phyloP scores from a whole-genome alignment of 2,329 filamentous ascomycete genomes.

The Ophiostoma sp. region DNA sequence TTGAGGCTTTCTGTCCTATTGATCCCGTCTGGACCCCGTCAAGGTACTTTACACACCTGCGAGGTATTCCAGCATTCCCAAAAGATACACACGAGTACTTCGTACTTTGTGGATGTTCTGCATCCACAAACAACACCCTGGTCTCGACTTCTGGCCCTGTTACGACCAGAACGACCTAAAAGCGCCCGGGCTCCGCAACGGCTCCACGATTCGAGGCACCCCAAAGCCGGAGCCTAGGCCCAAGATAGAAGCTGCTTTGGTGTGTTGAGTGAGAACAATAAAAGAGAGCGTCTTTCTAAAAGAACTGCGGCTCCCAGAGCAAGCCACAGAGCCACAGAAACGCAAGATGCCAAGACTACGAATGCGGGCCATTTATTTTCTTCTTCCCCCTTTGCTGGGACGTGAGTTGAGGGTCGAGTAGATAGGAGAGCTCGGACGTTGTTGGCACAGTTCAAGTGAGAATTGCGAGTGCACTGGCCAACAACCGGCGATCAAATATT shows the following conservation, averaged over 20 bases:
- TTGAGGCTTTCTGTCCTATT: too few relatives aligned
- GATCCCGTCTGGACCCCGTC: too few relatives aligned
- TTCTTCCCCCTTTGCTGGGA: background rate
- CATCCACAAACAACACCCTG: background rate
- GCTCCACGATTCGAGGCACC: background rate
- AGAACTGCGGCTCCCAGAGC: background rate
- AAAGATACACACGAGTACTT: background rate
- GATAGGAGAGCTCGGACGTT: too few relatives aligned
- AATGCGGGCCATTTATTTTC: background rate
- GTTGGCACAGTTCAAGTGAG: too few relatives aligned
- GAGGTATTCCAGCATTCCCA: background rate
- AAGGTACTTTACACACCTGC: too few relatives aligned
- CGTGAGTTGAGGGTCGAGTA: too few relatives aligned
- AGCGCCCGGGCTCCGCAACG: constrained; percentile 10
- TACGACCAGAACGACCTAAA: background rate
- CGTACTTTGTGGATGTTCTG: background rate
- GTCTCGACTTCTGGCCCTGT: background rate
- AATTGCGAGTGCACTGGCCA: too few relatives aligned
- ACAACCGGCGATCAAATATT: too few relatives aligned
- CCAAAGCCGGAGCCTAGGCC: constrained; percentile 12
- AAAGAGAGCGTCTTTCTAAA: background rate
- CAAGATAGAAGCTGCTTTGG: constrained; percentile 18
- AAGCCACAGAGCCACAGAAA: background rate
- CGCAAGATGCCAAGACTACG: too few relatives aligned
- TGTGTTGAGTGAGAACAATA: background rate